Evolutionary conservation across 1,284 basidiomycete species (phyloP), one percentile per base, ranked within the genome.

Genomic region (Spongiforma sp.): DNA sequence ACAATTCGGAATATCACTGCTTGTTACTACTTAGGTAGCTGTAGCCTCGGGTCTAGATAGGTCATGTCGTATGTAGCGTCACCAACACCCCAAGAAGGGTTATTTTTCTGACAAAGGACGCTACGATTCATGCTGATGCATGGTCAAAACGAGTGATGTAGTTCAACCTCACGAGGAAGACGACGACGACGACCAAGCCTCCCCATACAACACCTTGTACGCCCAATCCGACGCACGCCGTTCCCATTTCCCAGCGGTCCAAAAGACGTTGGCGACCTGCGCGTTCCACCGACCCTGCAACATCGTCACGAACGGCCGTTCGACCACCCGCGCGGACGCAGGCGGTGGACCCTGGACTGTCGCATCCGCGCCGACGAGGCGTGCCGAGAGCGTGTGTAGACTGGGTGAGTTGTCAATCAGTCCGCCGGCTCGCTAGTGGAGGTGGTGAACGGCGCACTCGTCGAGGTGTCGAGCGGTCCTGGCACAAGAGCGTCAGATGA

Each of bases 251-350:
- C 78, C 73, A 59, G 81, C 74, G 21, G 81, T 79, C 21, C 72
- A 68, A 64, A 83, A 84, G 17, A 84, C 63, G 41, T 67, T 67
- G 12, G 79, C 82, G 28, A 88, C 66, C 62, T 87, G 80, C 19
- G 79, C 71, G 67, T 88, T 88, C 87, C 87, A 88, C 55, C 71
- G 77, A 9, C 79, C 77, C 66, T 87, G 78, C 28, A 88, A 30
- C 43, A 83, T 74, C 3, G 79, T 71, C 4, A 73, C 64, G 65
- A 87, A 83, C 5, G 81, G 80, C 33, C 76, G 77, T 4, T 81
- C 75, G 19, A 78, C 75, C 61, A 86, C 80, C 28, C 85, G 78
- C 15, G 79, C 71, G n/a, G 85, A 82, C 21, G 86, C 87, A 2
- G 85, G 75, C 5, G 81, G 78, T 1, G 85, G 82, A 17, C 83